Evolutionary conservation across 2,329 filamentous ascomycete species (phyloP), one percentile per base, ranked within the genome.

Genomic region (Botrytis fragariae): DNA sequence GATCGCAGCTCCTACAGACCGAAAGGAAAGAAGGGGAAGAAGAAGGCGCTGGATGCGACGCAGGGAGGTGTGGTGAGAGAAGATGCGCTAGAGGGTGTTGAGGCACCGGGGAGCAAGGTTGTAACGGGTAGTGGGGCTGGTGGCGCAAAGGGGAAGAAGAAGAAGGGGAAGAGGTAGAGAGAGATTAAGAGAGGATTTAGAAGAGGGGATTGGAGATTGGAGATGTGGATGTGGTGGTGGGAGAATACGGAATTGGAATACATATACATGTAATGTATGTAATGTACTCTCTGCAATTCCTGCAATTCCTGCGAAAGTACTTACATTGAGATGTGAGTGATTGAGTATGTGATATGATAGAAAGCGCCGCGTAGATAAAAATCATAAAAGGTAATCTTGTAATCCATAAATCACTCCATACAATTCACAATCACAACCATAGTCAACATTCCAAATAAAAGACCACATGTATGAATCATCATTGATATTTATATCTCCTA

Each of bases 21-120:
- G 12, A 97, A 96, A 85, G 94, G 94, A 9, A 94, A 92, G 85
- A 97, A 97, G 87, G 93, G 93, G 72, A 95, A 94, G 87, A 92
- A 94, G 87, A 92, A 92, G 84, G 91, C 90, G 7, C 86, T 87
- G 75, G 92, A 93, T 77, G 85, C 91, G 59, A 98, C 93, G 14
- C 96, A 98, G 82, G 96, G 96, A 74, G 95, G 95, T 67, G 84
- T 91, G 20, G 92, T 94, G 35, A 90, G 87, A 78, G 93, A 95
- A 76, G 91, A 92, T 81, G 90, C 87, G 85, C 92, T 85, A 73
- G 84, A 90, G 76, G 89, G 89, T 76, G 89, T 89, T 4, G 89
- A 89, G 42, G 89, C 89, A 7, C 89, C 88, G 1, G 89, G 89
- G 22, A 86, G 84, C 9, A 90, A 88, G 81, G 88, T 91, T 57